Percentiles rank a stretch among this genome's conserved stretches.
Conservation (phyloP, 345 rosid genomes). For the Eucalyptus regnans region DNA sequence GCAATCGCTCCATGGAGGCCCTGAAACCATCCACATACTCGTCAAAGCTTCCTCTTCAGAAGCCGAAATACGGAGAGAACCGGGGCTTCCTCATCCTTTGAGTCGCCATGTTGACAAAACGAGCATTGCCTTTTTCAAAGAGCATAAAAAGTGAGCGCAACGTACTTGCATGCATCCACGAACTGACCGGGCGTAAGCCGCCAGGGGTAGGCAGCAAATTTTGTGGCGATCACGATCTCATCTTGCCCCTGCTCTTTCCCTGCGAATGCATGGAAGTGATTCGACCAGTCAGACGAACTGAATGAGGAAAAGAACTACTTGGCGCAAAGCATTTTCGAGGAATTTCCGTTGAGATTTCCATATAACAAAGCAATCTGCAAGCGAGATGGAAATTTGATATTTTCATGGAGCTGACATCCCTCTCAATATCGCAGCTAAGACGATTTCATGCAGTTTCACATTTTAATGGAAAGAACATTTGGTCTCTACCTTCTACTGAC, state of each 20-base stretch:
- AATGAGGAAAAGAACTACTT: not conserved
- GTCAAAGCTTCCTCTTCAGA: not conserved
- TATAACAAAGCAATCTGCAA: not conserved
- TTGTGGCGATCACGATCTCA: constrained; percentile 72
- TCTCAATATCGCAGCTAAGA: not conserved
- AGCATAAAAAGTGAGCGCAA: not conserved
- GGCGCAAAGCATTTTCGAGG: not conserved
- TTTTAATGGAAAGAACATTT: not conserved
- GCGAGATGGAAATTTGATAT: not conserved
- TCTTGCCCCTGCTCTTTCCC: constrained; percentile 21
- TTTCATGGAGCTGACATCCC: not conserved
- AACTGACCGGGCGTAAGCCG: constrained; percentile 84
- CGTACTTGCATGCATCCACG: constrained; percentile 84
- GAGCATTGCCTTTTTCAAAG: not conserved
- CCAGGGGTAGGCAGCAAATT: constrained; percentile 99
- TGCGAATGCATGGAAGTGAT: not conserved
- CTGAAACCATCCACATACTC: constrained; percentile 12
- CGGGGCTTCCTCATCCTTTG: not conserved
- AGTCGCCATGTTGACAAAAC: not conserved
- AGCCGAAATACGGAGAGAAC: not conserved
- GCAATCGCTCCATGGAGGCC: constrained; percentile 66
- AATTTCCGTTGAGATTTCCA: not conserved
- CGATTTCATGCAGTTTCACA: not conserved
- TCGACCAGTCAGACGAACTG: not conserved
- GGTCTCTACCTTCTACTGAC: not conserved